A percentile compares a stretch with the other conserved stretches of the same genome.
Evolutionary conservation across 2,329 filamentous ascomycete genomes (phyloP).

Genomic region (Neofusicoccum sp.): DNA sequence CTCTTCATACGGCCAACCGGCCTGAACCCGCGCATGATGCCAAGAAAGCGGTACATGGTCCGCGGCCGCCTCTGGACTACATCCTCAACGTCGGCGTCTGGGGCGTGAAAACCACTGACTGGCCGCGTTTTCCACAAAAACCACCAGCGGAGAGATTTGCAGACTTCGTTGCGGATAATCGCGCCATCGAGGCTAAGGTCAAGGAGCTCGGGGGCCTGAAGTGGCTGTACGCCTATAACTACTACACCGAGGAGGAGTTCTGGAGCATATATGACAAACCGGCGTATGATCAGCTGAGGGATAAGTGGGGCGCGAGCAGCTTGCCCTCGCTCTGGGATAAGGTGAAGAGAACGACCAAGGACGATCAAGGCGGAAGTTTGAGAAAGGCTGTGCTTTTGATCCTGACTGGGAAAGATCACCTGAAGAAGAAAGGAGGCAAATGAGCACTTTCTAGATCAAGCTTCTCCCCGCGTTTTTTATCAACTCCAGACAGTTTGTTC

Average conservation of each 20-base stretch:
- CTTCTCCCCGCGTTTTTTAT: no score
- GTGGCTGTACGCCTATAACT: constrained; percentile 68
- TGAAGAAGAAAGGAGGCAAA: no score
- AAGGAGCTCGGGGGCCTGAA: constrained; percentile 63
- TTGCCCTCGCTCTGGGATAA: constrained; percentile 68
- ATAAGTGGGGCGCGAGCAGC: constrained; percentile 58
- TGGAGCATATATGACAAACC: constrained; percentile 62
- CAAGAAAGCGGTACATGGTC: no score
- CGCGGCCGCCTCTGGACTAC: constrained; percentile 16
- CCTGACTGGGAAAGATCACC: no score
- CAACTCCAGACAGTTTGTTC: no score
- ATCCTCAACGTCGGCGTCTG: constrained; percentile 65
- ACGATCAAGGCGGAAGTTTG: no score
- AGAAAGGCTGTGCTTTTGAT: no score
- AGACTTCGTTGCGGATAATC: constrained; percentile 55
- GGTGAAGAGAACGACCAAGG: no score
- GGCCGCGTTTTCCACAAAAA: no score
- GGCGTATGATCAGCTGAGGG: constrained; percentile 58
- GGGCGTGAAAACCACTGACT: constrained; percentile 49
- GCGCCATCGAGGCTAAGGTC: constrained; percentile 59
- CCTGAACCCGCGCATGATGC: constrained; percentile 28
- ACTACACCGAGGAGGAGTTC: constrained; percentile 67
- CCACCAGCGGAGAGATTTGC: no score
- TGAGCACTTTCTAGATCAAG: no score
- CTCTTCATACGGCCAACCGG: constrained; percentile 23